phyloP scores from a whole-genome alignment of 2,329 filamentous ascomycete species.

The Beauveria rudraprayagi region DNA sequence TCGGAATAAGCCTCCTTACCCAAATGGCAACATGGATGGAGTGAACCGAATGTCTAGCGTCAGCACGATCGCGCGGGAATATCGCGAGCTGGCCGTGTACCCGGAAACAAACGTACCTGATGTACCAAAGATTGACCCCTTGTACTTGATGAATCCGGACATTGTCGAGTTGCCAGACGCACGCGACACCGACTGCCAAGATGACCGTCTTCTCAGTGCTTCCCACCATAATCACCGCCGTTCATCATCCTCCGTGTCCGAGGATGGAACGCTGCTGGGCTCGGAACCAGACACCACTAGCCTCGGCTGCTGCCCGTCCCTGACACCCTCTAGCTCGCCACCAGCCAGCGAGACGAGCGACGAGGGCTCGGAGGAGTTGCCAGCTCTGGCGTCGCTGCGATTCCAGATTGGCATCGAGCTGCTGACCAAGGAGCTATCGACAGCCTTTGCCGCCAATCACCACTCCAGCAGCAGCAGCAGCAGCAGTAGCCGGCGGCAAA shows the following conservation, averaged over 20 bases:
- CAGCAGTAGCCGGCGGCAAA: slow-evolving; percentile 13
- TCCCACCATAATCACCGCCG: background rate
- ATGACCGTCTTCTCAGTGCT: background rate
- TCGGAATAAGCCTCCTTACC: background rate
- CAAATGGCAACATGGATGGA: slow-evolving; percentile 11
- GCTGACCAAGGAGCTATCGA: slow-evolving; percentile 41
- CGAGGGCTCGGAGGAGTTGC: background rate
- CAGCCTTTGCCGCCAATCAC: slow-evolving; percentile 25
- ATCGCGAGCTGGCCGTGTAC: slow-evolving; percentile 36
- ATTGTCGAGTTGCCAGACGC: background rate
- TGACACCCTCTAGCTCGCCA: background rate
- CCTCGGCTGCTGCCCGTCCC: slow-evolving; percentile 2
- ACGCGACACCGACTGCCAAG: slow-evolving; percentile 14
- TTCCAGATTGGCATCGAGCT: slow-evolving; percentile 45
- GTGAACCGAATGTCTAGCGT: slow-evolving; percentile 32
- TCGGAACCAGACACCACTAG: slow-evolving; percentile 35
- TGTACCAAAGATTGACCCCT: background rate
- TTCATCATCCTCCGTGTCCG: slow-evolving; percentile 28
- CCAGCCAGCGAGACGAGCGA: background rate
- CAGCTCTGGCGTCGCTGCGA: slow-evolving; percentile 22
- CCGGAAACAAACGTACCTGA: slow-evolving; percentile 14
- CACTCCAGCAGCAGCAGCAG: slow-evolving; percentile 13
- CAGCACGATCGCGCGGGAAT: slow-evolving; percentile 44
- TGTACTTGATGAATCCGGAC: background rate
- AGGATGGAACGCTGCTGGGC: slow-evolving; percentile 38